Evolutionary conservation across 2,329 filamentous ascomycete genomes (phyloP).

Genomic region (Penicillium decumbens): DNA sequence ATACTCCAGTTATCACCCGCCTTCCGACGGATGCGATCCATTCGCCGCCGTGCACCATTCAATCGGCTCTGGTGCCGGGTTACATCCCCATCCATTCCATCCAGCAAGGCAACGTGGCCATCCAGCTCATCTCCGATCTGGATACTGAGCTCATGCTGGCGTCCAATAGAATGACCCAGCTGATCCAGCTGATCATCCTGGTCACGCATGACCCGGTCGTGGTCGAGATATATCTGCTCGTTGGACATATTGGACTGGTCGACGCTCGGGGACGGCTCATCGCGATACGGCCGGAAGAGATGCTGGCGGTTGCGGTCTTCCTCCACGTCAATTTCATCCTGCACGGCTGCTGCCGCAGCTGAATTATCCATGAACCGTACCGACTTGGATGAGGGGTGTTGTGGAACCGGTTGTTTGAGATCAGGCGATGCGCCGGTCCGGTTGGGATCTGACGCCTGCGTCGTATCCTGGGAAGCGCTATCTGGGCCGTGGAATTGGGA

Average conservation of each 20-base stretch:
- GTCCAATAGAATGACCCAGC: constrained; percentile 76
- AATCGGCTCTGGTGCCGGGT: constrained; percentile 75
- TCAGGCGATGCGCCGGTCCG: constrained; percentile 34
- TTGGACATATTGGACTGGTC: constrained; percentile 64
- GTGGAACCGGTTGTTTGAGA: constrained; percentile 42
- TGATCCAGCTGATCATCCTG: constrained; percentile 92
- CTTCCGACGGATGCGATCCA: constrained; percentile 67
- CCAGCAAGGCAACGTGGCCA: constrained; percentile 79
- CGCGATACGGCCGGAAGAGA: constrained; percentile 58
- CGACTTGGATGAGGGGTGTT: constrained; percentile 57
- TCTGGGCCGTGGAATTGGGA: constrained; percentile 69
- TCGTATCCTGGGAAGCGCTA: constrained; percentile 45
- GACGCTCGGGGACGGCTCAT: constrained; percentile 49
- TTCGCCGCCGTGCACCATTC: constrained; percentile 65
- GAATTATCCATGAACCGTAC: constrained; percentile 77
- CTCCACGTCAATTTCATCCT: constrained; percentile 43
- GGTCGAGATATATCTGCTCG: constrained; percentile 80
- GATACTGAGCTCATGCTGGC: constrained; percentile 88
- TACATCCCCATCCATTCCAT: constrained; percentile 78
- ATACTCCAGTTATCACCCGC: constrained; percentile 85
- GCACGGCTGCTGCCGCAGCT: constrained; percentile 26
- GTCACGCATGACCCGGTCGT: constrained; percentile 72
- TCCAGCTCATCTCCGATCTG: constrained; percentile 96
- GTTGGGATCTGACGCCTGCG: constrained; percentile 40
- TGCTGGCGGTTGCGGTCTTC: constrained; percentile 52